Evolutionary conservation across 805 yeast genomes (phyloP).

Genomic region (Saturnispora mendoncae): DNA sequence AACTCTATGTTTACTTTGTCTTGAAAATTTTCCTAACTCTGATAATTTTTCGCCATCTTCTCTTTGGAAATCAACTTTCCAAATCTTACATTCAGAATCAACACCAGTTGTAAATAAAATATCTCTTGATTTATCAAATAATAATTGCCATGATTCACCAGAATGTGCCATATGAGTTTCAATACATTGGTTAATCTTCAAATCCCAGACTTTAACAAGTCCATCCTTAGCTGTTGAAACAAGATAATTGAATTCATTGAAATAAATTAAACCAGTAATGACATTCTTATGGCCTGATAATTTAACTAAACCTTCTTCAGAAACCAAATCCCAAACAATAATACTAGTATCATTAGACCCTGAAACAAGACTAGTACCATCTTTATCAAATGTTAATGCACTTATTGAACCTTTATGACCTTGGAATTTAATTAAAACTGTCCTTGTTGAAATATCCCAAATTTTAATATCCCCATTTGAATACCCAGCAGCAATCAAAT

Average conservation of each 20-base stretch:
- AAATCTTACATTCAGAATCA: slow-evolving; percentile 74
- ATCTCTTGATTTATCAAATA: slow-evolving; percentile 29
- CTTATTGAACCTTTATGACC: slow-evolving; percentile 90
- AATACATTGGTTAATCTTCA: slow-evolving; percentile 77
- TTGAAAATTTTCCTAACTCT: slow-evolving; percentile 61
- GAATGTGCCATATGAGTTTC: slow-evolving; percentile 93
- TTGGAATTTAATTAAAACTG: slow-evolving; percentile 69
- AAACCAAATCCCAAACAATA: slow-evolving; percentile 90
- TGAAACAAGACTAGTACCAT: slow-evolving; percentile 78
- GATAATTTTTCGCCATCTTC: slow-evolving; percentile 33
- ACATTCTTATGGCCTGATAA: slow-evolving; percentile 84
- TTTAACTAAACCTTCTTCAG: slow-evolving; percentile 82
- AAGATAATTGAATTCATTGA: slow-evolving; percentile 49
- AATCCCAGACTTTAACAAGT: slow-evolving; percentile 85
- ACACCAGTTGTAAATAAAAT: slow-evolving; percentile 65
- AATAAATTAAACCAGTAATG: slow-evolving; percentile 64
- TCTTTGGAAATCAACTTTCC: slow-evolving; percentile 56
- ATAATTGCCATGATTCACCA: slow-evolving; percentile 89
- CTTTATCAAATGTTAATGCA: slow-evolving; percentile 56
- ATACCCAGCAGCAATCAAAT: slow-evolving; percentile 81
- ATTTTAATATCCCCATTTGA: slow-evolving; percentile 81
- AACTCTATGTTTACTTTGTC: slow-evolving; percentile 69
- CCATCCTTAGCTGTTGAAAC: slow-evolving; percentile 84
- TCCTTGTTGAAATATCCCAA: slow-evolving; percentile 81
- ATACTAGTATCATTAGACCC: slow-evolving; percentile 82